These are phyloP conservation scores for Sphagnum contortum DNA, from an alignment of 225 moss, liverwort and hornwort species.

Conservation along the genomic window DNA sequence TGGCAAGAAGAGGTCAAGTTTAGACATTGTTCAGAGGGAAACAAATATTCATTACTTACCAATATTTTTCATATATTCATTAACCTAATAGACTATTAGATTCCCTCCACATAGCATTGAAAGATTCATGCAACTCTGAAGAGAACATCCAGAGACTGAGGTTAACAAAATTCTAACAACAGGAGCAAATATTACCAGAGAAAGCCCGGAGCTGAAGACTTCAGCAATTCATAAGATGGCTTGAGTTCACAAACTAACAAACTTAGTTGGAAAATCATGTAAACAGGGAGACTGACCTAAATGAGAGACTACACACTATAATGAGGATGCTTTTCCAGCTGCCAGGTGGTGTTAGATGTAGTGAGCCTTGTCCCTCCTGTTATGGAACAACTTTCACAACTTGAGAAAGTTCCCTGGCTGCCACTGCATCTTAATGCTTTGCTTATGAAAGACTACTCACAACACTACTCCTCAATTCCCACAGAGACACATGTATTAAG, in stretches of 20 bases:
- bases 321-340: slow-evolving; percentile 61
- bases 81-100: too few relatives aligned
- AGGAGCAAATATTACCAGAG: background rate
- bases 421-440: slow-evolving; percentile 22
- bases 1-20: too few relatives aligned
- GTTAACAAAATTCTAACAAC: too few relatives aligned
- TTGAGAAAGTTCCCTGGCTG: slow-evolving; percentile 36
- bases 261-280: slow-evolving; percentile 50
- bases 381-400: slow-evolving; percentile 51
- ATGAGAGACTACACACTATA: slow-evolving; percentile 59
- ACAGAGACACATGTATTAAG: too few relatives aligned
- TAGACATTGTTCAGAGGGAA: too few relatives aligned
- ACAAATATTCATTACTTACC: too few relatives aligned
- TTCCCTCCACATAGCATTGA: too few relatives aligned
- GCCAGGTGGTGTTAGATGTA: slow-evolving; percentile 49
- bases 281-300: slow-evolving; percentile 75
- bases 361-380: slow-evolving; percentile 59
- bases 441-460: slow-evolving; percentile 21
- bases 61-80: too few relatives aligned
- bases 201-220: slow-evolving; percentile 15
- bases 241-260: slow-evolving; percentile 27
- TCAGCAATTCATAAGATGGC: background rate
- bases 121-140: too few relatives aligned
- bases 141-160: too few relatives aligned
- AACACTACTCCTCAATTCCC: too few relatives aligned